Evolutionary conservation across 1,284 basidiomycete genomes (phyloP), one percentile per base, ranked within the genome.

Genomic region (Pterula multifida): DNA sequence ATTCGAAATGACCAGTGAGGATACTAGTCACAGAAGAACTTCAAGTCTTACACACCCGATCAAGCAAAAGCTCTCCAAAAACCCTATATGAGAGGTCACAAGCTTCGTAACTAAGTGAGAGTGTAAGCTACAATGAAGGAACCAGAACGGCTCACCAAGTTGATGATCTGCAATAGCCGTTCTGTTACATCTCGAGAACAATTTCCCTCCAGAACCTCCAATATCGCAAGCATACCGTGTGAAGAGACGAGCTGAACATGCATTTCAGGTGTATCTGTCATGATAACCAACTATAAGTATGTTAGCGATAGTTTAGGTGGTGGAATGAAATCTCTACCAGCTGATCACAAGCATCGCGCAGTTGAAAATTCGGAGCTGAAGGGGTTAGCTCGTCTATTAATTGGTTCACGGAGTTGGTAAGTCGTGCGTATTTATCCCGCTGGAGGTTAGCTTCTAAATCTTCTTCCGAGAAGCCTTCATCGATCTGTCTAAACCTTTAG

Each of bases 11-110:
- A 52, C 49, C 48, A 45, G 24, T 52, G 50, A 39, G 53, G 36
- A 50, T 50, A 28, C 47, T 45, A 23, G n/a, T 24, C 21, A 13
- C 2, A 50, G 36, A 26, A 45, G 25, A 17, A 32, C 25, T 6
- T 17, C 17, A 23, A 65, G n/a, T n/a, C n/a, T n/a, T n/a, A n/a
- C 81, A 44, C 58, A 86, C 84, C 88, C 93, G 57, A 95, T 90
- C 46, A 96, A 69, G 65, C 95, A 98, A 65, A 98, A 91, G 55
- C 91, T 93, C 65, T 98, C 95, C 56, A 98, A 70, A 57, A 91
- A 85, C 11, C 84, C 87, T 45, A 90, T 73, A 59, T 97, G 91
- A 3, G 78, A 75, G 0, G 79, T 87, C 39, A 97, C 91, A 55
- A 98, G 80, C 92, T 95, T 57, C 4, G 45, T 21, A 36, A 44